Percentiles rank a stretch among this genome's conserved stretches.
These are phyloP conservation scores for Podaxis sp. DNA, from an alignment of 768 basidiomycete genomes.

Conservation along the genomic window DNA sequence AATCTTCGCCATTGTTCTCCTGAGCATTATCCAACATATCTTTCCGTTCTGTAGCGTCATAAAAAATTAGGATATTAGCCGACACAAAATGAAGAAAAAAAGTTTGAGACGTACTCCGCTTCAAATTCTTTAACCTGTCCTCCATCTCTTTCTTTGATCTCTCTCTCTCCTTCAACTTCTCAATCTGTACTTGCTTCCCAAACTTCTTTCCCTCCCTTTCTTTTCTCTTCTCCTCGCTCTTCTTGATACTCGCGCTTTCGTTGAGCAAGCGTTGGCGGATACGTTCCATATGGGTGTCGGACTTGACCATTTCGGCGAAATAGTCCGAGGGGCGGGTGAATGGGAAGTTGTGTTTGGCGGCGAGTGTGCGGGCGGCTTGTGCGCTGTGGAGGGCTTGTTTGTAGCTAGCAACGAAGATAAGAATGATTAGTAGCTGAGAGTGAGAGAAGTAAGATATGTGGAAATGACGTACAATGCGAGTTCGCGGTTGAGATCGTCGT, in stretches of 20 bases:
- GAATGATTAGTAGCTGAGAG: not conserved
- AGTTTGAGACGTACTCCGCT: slow-evolving; percentile 67
- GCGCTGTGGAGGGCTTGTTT: slow-evolving; percentile 90
- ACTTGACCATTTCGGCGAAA: slow-evolving; percentile 99
- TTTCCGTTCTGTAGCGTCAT: slow-evolving; percentile 62
- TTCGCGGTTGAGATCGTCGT: slow-evolving; percentile 92
- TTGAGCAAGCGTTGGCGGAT: slow-evolving; percentile 88
- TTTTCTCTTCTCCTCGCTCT: slow-evolving; percentile 84
- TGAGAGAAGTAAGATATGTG: not conserved
- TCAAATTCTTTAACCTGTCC: slow-evolving; percentile 79
- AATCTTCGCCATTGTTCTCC: slow-evolving; percentile 50
- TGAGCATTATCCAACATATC: slow-evolving; percentile 55
- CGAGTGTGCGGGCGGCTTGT: slow-evolving; percentile 70
- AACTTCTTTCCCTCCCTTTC: slow-evolving; percentile 97
- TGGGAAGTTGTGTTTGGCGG: slow-evolving; percentile 71
- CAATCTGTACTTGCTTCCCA: slow-evolving; percentile 95
- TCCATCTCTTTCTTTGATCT: slow-evolving; percentile 89
- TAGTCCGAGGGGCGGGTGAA: slow-evolving; percentile 93
- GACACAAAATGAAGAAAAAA: not conserved
- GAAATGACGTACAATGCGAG: slow-evolving; percentile 77
- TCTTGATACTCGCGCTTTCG: slow-evolving; percentile 84
- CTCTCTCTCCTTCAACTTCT: slow-evolving; percentile 90
- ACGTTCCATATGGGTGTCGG: slow-evolving; percentile 95
- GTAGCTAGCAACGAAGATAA: slow-evolving; percentile 54
- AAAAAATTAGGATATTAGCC: not conserved